Evolutionary conservation across 1,284 basidiomycete species (phyloP).

Genomic region (Ceratobasidium theobromae): DNA sequence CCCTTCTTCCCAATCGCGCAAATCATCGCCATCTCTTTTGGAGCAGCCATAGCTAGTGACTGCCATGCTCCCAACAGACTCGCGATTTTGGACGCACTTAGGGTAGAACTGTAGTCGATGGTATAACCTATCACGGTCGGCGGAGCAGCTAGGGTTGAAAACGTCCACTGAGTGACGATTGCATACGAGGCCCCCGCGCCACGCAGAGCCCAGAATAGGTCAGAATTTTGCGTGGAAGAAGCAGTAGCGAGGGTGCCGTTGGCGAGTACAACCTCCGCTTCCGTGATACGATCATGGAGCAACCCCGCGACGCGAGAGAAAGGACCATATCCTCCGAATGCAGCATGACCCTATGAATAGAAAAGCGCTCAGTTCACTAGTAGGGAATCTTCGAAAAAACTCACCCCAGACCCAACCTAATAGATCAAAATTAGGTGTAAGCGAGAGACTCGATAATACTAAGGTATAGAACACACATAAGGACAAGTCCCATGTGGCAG

Average conservation of each 20-base stretch:
- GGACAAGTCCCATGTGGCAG: slow-evolving; percentile 36
- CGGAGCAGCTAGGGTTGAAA: slow-evolving; percentile 29
- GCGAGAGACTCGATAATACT: not conserved
- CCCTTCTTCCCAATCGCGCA: slow-evolving; percentile 6
- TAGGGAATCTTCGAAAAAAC: not conserved
- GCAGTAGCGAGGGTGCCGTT: slow-evolving; percentile 34
- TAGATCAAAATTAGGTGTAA: not conserved
- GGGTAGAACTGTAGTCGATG: not conserved
- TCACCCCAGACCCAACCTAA: slow-evolving; percentile 15
- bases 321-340: slow-evolving; percentile 33
- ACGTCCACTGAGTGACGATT: slow-evolving; percentile 32
- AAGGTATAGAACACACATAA: not conserved
- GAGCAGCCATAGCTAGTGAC: not conserved
- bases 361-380: not conserved
- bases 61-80: slow-evolving; percentile 14
- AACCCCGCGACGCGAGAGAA: slow-evolving; percentile 27
- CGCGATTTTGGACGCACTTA: slow-evolving; percentile 4
- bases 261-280: slow-evolving; percentile 36
- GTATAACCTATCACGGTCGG: slow-evolving; percentile 15
- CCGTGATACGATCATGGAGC: slow-evolving; percentile 29
- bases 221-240: slow-evolving; percentile 28
- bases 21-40: slow-evolving; percentile 28
- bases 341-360: slow-evolving; percentile 17
- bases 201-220: slow-evolving; percentile 43
- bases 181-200: slow-evolving; percentile 43